Conservation (phyloP, 1,139 yeast species). For the Candida sp. region DNA sequence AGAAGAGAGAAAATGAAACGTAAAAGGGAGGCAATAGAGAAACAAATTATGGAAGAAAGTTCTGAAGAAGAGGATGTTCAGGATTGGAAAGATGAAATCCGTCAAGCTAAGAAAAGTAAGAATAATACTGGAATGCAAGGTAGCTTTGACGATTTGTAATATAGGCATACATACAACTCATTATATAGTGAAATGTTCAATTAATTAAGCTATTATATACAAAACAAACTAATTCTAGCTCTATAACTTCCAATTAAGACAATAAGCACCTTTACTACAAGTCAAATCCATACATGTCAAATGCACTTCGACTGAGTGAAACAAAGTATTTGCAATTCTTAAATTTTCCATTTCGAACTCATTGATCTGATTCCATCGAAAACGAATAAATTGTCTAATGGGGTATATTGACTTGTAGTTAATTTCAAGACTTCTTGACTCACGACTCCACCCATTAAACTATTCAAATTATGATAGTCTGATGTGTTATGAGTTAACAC, state of each 20-base stretch:
- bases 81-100: slow-evolving; percentile 89
- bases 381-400: slow-evolving; percentile 61
- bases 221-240: too few relatives aligned
- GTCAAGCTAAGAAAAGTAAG: slow-evolving; percentile 59
- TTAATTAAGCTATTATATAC: too few relatives aligned
- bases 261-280: too few relatives aligned
- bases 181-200: too few relatives aligned
- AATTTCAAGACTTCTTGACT: slow-evolving; percentile 72
- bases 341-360: slow-evolving; percentile 48
- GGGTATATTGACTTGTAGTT: slow-evolving; percentile 70
- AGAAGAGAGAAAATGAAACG: slow-evolving; percentile 63
- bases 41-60: slow-evolving; percentile 45
- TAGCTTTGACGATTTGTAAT: slow-evolving; percentile 67
- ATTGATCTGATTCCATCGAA: slow-evolving; percentile 64
- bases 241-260: too few relatives aligned
- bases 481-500: slow-evolving; percentile 25
- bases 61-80: slow-evolving; percentile 49
- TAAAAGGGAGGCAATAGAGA: slow-evolving; percentile 62
- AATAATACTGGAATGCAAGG: slow-evolving; percentile 45
- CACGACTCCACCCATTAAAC: slow-evolving; percentile 72
- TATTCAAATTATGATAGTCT: slow-evolving; percentile 30
- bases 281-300: too few relatives aligned
- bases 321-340: too few relatives aligned
- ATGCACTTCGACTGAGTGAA: too few relatives aligned
- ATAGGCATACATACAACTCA: too few relatives aligned